Conservation (phyloP, 1,284 basidiomycete genomes). For the Cryptococcus amylolentus region DNA sequence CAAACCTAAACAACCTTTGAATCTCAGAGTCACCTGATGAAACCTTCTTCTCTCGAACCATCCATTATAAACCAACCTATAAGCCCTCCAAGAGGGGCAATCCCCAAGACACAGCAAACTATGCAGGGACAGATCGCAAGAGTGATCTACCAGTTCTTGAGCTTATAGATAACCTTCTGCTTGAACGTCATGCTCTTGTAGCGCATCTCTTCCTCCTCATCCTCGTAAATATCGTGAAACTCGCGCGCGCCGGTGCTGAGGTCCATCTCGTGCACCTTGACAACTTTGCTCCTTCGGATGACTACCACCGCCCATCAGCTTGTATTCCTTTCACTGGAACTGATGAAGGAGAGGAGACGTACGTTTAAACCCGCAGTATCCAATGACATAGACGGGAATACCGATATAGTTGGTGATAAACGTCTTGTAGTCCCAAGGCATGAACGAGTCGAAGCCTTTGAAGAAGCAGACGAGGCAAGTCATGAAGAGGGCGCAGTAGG, state of each 20-base stretch:
- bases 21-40: no score
- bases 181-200: conserved; percentile 32
- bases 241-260: conserved; percentile 61
- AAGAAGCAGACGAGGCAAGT: conserved; percentile 65
- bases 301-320: conserved; percentile 25
- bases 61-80: no score
- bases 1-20: no score
- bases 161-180: conserved; percentile 37
- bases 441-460: conserved; percentile 64
- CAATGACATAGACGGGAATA: conserved; percentile 55
- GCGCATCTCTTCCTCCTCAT: conserved; percentile 30
- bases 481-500: conserved; percentile 56
- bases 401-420: conserved; percentile 59
- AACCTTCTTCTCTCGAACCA: no score
- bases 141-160: conserved; percentile 42
- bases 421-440: conserved; percentile 56
- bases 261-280: conserved; percentile 60
- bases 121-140: no score
- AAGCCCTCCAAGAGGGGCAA: no score
- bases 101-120: no score
- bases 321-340: not conserved
- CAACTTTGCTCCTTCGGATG: conserved; percentile 55
- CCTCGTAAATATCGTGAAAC: conserved; percentile 63
- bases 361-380: conserved; percentile 61
- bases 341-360: conserved; percentile 6